A percentile compares a stretch with the other conserved stretches of the same genome.
Evolutionary conservation across 257 asterid species (phyloP).

Genomic region (Striga asiatica): DNA sequence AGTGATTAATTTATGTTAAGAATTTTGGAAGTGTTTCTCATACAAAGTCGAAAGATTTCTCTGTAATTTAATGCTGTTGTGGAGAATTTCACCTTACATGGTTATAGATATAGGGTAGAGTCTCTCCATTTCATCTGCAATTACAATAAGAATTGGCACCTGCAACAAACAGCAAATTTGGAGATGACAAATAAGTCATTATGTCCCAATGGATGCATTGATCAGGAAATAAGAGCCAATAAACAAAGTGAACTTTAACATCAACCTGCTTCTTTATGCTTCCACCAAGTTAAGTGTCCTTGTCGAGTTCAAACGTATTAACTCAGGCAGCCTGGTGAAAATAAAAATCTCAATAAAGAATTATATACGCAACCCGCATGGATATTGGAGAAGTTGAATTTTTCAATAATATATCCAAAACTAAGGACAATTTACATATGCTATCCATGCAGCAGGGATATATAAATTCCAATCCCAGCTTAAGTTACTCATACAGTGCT

Average conservation of each 20-base stretch:
- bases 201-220: too few relatives aligned
- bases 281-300: neutral
- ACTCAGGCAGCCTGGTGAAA: neutral
- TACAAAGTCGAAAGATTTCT: too few relatives aligned
- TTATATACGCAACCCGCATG: neutral
- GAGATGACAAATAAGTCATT: too few relatives aligned
- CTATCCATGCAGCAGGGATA: too few relatives aligned
- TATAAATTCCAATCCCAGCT: neutral
- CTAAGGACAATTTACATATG: neutral
- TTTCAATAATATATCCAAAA: neutral
- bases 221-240: neutral
- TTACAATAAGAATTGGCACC: too few relatives aligned
- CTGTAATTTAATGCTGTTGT: too few relatives aligned
- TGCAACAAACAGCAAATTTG: neutral
- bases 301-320: neutral
- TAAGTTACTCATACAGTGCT: neutral
- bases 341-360: conserved; percentile 1
- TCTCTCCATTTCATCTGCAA: too few relatives aligned
- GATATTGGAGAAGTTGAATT: neutral
- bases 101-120: too few relatives aligned
- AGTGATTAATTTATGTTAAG: too few relatives aligned
- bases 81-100: too few relatives aligned
- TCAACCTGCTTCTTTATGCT: neutral
- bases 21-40: too few relatives aligned
- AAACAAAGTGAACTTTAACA: neutral